Conservation (phyloP, 2,329 filamentous ascomycete genomes). For the Endothia cerciana region DNA sequence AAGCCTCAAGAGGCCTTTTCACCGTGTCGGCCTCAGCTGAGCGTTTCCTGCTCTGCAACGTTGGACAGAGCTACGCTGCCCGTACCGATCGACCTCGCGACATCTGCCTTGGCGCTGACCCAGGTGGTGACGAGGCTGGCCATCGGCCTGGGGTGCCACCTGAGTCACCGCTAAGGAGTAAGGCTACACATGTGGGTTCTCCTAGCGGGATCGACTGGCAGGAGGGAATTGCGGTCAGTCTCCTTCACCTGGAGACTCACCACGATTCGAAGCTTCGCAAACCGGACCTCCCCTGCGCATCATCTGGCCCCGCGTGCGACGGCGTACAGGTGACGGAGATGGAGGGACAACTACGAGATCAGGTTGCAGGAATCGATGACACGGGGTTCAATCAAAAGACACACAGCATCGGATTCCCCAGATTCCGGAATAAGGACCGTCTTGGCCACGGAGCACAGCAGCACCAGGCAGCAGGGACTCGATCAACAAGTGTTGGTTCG, state of each 20-base stretch:
- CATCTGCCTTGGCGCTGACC: not conserved
- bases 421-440: conserved; percentile 13
- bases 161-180: not conserved
- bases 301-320: conserved; percentile 9
- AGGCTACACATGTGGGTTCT: not conserved
- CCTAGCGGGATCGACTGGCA: not conserved
- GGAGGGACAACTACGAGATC: conserved; percentile 12
- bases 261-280: not conserved
- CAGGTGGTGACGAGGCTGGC: not conserved
- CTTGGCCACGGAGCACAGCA: conserved; percentile 18
- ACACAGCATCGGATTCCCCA: conserved; percentile 15
- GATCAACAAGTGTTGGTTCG: conserved; percentile 9
- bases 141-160: not conserved
- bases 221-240: not conserved
- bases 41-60: conserved; percentile 18
- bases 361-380: not conserved
- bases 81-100: not conserved
- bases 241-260: conserved; percentile 1
- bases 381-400: not conserved
- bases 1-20: conserved; percentile 1
- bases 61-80: conserved; percentile 13
- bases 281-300: not conserved
- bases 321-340: conserved; percentile 15
- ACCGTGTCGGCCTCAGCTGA: not conserved
- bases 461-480: conserved; percentile 8